Evolutionary conservation across 768 basidiomycete genomes (phyloP), one percentile per base, ranked within the genome.

Genomic region (Gloeostereum incarnatum): DNA sequence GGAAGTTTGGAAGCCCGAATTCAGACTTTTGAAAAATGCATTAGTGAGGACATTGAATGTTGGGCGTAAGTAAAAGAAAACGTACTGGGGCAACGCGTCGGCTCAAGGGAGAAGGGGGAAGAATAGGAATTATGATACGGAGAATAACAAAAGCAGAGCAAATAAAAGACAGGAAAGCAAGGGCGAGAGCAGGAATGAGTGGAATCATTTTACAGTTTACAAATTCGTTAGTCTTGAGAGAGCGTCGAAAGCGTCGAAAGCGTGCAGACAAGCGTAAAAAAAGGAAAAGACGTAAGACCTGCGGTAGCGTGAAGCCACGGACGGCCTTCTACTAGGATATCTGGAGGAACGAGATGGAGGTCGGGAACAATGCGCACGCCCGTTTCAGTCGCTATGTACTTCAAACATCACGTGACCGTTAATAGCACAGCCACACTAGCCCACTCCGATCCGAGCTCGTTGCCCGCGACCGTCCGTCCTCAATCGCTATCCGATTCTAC

Each of bases 101-200:
- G 57, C 80, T 83, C 54, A 84, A 63, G 19, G 80, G 78, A 48
- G 75, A 71, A 36, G 81, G 81, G 19, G 82, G 83, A 40, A 87
- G 55, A 55, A 85, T 77, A 43, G 84, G 81, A 53, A 84, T 66
- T 51, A 85, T 54, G 54, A 83, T 79, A 55, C 79, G 78, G 52
- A 85, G 73, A 59, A 87, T 73, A 50, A 84, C 70, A 51, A 83
- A 85, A 51, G 69, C 78, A 32, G 84, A 85, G 53, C 70, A 71
- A 52, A 76, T 54, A 63, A 86, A 81, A 38, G 84, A 85, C 49
- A 81, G 42, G 53, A 86, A 69, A 58, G 75, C 73, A 50, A 86
- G 72, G 33, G 68, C 68, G 50, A 87, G 63, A 38, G 79, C 66
- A 29, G 75, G 74, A 56, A 78, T 58, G 55, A 85, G 71, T 38